These are phyloP conservation scores for Eucalyptus curtisii DNA, from an alignment of 345 rosid genomes.

Conservation along the genomic window DNA sequence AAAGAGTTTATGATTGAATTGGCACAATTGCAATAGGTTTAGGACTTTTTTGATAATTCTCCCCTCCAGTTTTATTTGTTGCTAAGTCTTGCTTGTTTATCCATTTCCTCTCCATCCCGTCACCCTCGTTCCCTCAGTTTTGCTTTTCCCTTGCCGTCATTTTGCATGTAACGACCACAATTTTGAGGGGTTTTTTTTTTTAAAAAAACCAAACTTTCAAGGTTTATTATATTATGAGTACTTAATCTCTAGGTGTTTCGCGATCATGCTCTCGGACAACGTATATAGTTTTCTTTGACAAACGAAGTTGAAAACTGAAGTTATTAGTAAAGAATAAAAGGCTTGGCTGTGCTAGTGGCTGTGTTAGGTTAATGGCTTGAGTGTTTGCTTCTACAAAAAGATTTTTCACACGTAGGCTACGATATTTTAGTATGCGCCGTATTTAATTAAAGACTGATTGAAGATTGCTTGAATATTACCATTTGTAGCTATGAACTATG, in stretches of 20 bases:
- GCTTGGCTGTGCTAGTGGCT: neutral
- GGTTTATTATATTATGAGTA: neutral
- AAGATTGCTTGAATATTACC: neutral
- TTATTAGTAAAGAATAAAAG: neutral
- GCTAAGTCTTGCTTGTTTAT: neutral
- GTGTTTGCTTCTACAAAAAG: neutral
- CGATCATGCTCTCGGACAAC: neutral
- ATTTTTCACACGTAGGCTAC: neutral
- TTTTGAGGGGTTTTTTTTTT: neutral
- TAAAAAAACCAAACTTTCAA: neutral
- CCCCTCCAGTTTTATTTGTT: neutral
- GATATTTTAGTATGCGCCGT: neutral
- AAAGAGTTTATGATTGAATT: too few species aligned
- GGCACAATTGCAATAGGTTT: too few species aligned
- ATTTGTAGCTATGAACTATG: neutral
- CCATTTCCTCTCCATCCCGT: neutral
- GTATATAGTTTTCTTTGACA: neutral
- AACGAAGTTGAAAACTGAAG: neutral
- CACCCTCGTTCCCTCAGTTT: neutral
- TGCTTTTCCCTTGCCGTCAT: neutral
- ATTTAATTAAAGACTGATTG: neutral
- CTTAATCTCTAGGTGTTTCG: neutral
- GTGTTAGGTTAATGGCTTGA: neutral
- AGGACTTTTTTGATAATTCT: too few species aligned
- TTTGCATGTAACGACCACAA: neutral